phyloP scores from a whole-genome alignment of 2,329 filamentous ascomycete species.

The Claviceps sp. region DNA sequence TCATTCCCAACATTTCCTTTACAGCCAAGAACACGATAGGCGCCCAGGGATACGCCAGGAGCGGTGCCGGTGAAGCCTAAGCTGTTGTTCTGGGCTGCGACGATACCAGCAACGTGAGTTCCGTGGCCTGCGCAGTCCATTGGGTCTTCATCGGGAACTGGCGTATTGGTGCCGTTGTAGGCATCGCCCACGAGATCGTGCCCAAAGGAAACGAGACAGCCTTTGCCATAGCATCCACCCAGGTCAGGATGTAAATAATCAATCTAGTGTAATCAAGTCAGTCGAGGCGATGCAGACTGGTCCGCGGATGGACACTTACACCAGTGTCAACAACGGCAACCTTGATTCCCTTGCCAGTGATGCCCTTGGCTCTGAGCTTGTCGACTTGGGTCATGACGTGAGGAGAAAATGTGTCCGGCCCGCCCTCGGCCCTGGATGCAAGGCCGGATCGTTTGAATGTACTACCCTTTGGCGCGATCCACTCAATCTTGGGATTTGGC shows the following conservation, averaged over 20 bases:
- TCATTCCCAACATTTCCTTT: conserved; percentile 35
- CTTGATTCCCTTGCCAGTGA: conserved; percentile 38
- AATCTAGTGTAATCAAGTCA: conserved; percentile 21
- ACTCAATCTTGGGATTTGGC: conserved; percentile 31
- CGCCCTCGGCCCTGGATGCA: conserved; percentile 10
- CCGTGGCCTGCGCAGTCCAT: conserved; percentile 47
- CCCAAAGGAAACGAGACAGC: conserved; percentile 44
- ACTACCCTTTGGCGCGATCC: conserved; percentile 23
- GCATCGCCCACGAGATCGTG: conserved; percentile 44
- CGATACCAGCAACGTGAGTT: conserved; percentile 48
- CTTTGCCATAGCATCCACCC: conserved; percentile 48
- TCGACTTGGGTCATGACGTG: conserved; percentile 45
- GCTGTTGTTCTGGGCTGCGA: conserved; percentile 41
- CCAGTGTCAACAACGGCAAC: conserved; percentile 41
- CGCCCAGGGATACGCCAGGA: conserved; percentile 40
- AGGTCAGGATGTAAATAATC: conserved; percentile 52
- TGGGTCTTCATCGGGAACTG: conserved; percentile 35
- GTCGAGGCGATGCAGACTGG: background rate
- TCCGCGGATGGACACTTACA: conserved; percentile 22
- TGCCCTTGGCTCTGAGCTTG: conserved; percentile 33
- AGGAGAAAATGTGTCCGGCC: conserved; percentile 28
- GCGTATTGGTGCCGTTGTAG: conserved; percentile 27
- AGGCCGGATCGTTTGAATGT: conserved; percentile 8
- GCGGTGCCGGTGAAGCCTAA: conserved; percentile 45
- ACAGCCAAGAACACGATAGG: conserved; percentile 46